Conservation (phyloP, 805 yeast genomes). For the Lachancea fermentati region DNA sequence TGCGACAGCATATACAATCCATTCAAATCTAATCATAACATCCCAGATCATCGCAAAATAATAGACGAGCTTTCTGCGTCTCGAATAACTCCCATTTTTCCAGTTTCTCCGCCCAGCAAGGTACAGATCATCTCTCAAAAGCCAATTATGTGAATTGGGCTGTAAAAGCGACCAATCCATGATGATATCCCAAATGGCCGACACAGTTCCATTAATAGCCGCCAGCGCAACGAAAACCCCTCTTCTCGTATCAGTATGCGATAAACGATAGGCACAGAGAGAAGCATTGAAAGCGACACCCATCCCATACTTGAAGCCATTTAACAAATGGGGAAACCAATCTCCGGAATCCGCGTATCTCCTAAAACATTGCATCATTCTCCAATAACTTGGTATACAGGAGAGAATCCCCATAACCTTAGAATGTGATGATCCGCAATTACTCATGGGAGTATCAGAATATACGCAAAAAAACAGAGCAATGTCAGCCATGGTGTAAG, state of each 20-base stretch:
- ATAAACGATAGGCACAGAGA: constrained; percentile 67
- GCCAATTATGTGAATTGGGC: constrained; percentile 46
- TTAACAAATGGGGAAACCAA: constrained; percentile 93
- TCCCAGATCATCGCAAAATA: constrained; percentile 72
- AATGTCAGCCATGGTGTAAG: constrained; percentile 80
- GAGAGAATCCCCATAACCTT: constrained; percentile 77
- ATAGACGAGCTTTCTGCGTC: constrained; percentile 42
- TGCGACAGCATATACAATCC: constrained; percentile 86
- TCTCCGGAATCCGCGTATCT: constrained; percentile 92
- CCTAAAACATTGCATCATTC: constrained; percentile 83
- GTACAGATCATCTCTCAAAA: constrained; percentile 68
- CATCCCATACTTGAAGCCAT: constrained; percentile 69
- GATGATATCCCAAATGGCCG: constrained; percentile 80
- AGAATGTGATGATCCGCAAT: constrained; percentile 76
- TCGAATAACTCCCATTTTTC: constrained; percentile 30
- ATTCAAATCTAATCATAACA: constrained; percentile 74
- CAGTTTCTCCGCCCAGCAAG: constrained; percentile 41
- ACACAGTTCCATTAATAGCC: constrained; percentile 58
- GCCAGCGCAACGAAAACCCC: constrained; percentile 72
- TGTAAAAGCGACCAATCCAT: constrained; percentile 96
- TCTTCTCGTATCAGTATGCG: constrained; percentile 35
- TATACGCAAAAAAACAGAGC: constrained; percentile 84
- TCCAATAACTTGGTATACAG: constrained; percentile 83
- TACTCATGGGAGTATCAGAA: constrained; percentile 41
- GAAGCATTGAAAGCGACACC: constrained; percentile 64